Evolutionary conservation across 2,329 filamentous ascomycete species (phyloP).

Genomic region (Diaporthe citrichinensis): DNA sequence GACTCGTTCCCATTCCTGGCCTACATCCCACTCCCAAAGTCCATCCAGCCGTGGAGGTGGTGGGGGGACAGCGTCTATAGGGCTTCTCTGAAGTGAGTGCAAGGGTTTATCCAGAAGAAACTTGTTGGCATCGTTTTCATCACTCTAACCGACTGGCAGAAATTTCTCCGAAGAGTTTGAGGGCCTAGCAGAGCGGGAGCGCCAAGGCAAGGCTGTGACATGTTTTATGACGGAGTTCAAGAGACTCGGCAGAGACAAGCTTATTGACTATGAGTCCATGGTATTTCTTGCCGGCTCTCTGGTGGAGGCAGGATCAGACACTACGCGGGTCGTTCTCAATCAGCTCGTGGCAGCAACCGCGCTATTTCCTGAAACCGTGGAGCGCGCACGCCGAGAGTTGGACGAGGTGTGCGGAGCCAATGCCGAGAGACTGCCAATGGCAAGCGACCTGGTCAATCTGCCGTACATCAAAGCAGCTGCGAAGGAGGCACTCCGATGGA

Average conservation of each 20-base stretch:
- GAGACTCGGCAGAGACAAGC: neutral
- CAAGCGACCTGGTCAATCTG: neutral
- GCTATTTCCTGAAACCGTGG: neutral
- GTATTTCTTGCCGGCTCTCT: neutral
- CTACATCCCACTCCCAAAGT: neutral
- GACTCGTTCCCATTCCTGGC: neutral
- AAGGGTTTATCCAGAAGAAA: neutral
- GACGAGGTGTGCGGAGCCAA: neutral
- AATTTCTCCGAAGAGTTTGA: neutral
- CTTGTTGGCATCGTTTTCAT: neutral
- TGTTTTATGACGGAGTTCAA: neutral
- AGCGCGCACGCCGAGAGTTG: neutral
- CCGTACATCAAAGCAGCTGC: neutral
- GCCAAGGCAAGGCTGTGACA: neutral
- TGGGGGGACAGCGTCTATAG: neutral
- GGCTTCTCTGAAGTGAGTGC: neutral
- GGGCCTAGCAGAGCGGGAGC: neutral
- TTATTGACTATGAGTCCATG: neutral
- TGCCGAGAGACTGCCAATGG: neutral
- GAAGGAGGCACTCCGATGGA: neutral
- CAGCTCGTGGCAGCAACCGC: neutral
- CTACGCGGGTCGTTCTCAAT: neutral
- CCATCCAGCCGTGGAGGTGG: neutral
- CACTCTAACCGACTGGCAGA: neutral
- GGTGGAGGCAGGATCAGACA: neutral